Conservation (phyloP, 2,329 filamentous ascomycete species). For the Aspergillus pseudotamarii region DNA sequence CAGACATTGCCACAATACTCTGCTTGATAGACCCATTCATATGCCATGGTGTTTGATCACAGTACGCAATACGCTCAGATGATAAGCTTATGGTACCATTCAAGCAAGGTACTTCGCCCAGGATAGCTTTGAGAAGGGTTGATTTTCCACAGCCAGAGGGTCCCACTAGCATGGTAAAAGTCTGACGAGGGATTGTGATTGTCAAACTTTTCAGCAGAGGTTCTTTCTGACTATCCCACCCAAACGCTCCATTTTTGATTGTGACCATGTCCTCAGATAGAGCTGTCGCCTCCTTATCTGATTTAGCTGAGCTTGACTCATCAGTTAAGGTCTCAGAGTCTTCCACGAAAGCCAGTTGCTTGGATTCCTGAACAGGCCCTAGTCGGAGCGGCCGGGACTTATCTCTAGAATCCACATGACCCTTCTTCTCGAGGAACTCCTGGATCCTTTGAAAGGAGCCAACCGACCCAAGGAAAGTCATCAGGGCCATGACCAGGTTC, state of each 20-base stretch:
- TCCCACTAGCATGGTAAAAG: conserved; percentile 53
- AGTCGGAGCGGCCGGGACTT: conserved; percentile 14
- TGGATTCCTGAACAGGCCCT: conserved; percentile 23
- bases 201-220: conserved; percentile 46
- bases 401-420: conserved; percentile 30
- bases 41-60: conserved; percentile 46
- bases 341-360: conserved; percentile 21
- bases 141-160: conserved; percentile 58
- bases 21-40: conserved; percentile 46
- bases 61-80: conserved; percentile 41
- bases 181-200: conserved; percentile 44
- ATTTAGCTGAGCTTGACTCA: conserved; percentile 26
- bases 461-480: conserved; percentile 48
- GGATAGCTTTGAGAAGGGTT: conserved; percentile 50
- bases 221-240: conserved; percentile 49
- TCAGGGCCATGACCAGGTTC: conserved; percentile 50
- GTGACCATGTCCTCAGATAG: conserved; percentile 35
- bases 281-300: conserved; percentile 21
- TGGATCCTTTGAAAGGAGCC: conserved; percentile 53
- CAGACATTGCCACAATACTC: conserved; percentile 42
- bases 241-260: conserved; percentile 51
- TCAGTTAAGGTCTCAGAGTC: conserved; percentile 29
- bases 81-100: conserved; percentile 38
- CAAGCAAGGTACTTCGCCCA: conserved; percentile 45
- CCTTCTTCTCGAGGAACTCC: conserved; percentile 44